A percentile compares a stretch with the other conserved stretches of the same genome.
Evolutionary conservation across 2,329 filamentous ascomycete genomes (phyloP).

Genomic region (Epichloe coenophiala): DNA sequence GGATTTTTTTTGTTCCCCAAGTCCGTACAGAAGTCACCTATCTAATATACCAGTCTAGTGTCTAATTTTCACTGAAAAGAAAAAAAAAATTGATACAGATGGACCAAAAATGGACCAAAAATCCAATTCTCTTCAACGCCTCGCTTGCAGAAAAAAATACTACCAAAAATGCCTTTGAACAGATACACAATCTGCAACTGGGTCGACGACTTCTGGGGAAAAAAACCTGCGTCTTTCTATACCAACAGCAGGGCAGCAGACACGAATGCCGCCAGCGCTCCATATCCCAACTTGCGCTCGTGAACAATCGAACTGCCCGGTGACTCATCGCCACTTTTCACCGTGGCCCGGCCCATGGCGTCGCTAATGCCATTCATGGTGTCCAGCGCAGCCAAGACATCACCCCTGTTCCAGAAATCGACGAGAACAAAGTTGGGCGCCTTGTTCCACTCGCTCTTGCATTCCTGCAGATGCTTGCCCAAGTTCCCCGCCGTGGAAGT

Average conservation of each 20-base stretch:
- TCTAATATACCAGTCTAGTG: no score
- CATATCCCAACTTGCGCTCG: constrained; percentile 16
- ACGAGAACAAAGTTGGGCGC: constrained; percentile 63
- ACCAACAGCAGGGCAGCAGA: constrained; percentile 27
- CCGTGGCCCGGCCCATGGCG: constrained; percentile 20
- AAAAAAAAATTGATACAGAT: neutral
- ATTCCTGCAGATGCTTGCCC: constrained; percentile 40
- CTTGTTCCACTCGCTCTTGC: constrained; percentile 42
- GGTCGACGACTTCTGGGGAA: neutral
- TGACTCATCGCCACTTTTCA: constrained; percentile 4
- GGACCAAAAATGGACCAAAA: no score
- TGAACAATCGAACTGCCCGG: constrained; percentile 7
- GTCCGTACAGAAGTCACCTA: no score
- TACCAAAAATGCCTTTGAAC: constrained; percentile 5
- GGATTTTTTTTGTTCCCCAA: no score
- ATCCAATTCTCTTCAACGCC: no score
- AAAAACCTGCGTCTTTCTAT: constrained; percentile 5
- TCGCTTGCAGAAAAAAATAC: neutral
- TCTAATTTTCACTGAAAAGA: no score
- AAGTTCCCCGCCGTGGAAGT: constrained; percentile 39
- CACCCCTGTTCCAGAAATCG: constrained; percentile 65
- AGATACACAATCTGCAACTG: no score
- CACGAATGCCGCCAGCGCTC: constrained; percentile 30
- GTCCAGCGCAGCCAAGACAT: constrained; percentile 57
- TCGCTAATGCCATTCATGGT: constrained; percentile 43